phyloP scores from a whole-genome alignment of 768 basidiomycete species.

The Mrakia hoshinonis region DNA sequence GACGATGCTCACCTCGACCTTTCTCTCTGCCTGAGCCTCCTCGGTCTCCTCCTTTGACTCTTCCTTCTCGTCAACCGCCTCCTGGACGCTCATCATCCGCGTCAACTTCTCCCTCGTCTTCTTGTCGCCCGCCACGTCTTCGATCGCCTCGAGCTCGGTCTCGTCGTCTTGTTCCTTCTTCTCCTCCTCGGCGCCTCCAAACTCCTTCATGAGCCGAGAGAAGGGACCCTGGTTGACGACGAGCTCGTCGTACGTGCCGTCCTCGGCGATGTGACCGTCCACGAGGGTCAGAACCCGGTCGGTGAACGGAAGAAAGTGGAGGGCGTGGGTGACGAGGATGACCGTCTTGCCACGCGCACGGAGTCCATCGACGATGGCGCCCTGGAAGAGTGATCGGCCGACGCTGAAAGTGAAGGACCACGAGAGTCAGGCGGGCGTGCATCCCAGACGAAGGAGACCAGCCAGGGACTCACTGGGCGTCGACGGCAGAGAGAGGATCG shows the following conservation, averaged over 20 bases:
- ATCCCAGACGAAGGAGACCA: neutral
- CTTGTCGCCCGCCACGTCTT: conserved; percentile 8
- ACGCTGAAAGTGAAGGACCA: conserved; percentile 43
- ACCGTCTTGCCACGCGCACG: conserved; percentile 57
- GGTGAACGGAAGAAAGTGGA: conserved; percentile 79
- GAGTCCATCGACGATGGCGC: conserved; percentile 60
- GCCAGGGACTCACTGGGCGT: conserved; percentile 52
- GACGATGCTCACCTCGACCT: conserved; percentile 2
- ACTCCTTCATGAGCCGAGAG: conserved; percentile 53
- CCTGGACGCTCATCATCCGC: neutral
- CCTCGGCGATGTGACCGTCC: conserved; percentile 68
- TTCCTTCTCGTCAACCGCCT: neutral
- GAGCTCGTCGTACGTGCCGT: conserved; percentile 67
- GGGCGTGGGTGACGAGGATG: conserved; percentile 80
- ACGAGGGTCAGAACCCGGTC: conserved; percentile 65
- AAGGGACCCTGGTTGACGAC: conserved; percentile 53
- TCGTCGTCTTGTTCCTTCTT: conserved; percentile 41
- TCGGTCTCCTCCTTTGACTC: neutral
- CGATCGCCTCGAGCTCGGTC: conserved; percentile 3
- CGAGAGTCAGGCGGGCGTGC: neutral
- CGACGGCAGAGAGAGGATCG: conserved; percentile 77
- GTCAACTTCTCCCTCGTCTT: neutral
- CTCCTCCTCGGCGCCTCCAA: conserved; percentile 47
- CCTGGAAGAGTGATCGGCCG: conserved; percentile 74
- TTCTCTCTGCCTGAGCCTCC: conserved; percentile 7